Evolutionary conservation across 148 eudicot species (phyloP).

Genomic region (Persicaria maculosa): DNA sequence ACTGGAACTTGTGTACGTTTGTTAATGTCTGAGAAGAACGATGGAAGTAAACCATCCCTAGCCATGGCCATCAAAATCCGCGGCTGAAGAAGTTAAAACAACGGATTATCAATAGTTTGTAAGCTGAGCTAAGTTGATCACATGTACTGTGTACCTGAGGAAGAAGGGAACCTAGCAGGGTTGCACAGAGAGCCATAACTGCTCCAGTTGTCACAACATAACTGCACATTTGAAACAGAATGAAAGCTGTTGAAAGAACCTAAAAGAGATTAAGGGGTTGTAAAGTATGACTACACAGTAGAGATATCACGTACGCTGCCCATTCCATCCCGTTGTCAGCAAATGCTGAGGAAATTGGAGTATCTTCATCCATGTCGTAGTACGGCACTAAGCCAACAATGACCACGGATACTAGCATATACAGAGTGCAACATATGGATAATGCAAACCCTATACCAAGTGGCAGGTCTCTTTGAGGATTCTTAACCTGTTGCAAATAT

Average conservation of each 20-base stretch:
- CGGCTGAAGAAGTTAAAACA: constrained; percentile 41
- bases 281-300: background rate
- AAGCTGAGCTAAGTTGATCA: background rate
- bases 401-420: constrained; percentile 60
- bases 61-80: constrained; percentile 97
- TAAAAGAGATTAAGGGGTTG: background rate
- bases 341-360: constrained; percentile 70
- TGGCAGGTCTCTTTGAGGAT: constrained; percentile 63
- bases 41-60: constrained; percentile 85
- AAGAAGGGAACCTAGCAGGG: constrained; percentile 61
- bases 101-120: background rate
- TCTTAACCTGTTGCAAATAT: constrained; percentile 36
- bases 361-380: constrained; percentile 47
- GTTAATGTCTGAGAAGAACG: constrained; percentile 71
- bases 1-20: constrained; percentile 54
- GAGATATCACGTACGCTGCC: constrained; percentile 49
- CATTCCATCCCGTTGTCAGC: constrained; percentile 57
- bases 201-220: constrained; percentile 62
- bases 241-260: background rate
- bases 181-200: constrained; percentile 57
- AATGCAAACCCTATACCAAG: constrained; percentile 55
- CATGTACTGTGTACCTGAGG: constrained; percentile 43
- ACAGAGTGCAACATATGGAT: constrained; percentile 45
- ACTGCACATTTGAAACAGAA: constrained; percentile 23
- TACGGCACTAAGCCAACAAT: constrained; percentile 67